Conservation (phyloP, 352 stramenopile genomes). For the Pythium chondricola region DNA sequence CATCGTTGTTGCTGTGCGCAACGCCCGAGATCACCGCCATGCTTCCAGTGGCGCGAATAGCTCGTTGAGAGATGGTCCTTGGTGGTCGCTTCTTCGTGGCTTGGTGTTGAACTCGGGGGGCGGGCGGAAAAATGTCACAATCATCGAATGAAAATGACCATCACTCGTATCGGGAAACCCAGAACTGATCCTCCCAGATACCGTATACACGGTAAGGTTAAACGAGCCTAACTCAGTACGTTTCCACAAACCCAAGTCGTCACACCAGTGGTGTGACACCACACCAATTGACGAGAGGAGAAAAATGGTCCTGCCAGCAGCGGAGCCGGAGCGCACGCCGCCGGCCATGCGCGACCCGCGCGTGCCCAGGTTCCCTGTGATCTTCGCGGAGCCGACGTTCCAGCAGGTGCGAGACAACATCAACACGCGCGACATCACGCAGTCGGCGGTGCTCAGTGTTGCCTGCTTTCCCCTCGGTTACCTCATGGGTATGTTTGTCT, state of each 20-base stretch:
- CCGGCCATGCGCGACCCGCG: slow-evolving; percentile 52
- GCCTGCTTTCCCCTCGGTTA: slow-evolving; percentile 66
- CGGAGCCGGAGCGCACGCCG: slow-evolving; percentile 28
- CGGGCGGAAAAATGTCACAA: slow-evolving; percentile 16
- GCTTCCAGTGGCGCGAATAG: no score
- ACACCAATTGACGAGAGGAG: not conserved
- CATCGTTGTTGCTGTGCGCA: slow-evolving; percentile 25
- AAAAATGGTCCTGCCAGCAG: slow-evolving; percentile 11
- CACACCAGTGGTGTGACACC: not conserved
- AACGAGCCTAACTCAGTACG: not conserved
- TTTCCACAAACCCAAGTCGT: not conserved
- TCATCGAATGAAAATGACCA: slow-evolving; percentile 21
- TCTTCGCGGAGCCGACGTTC: slow-evolving; percentile 52
- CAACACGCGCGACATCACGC: slow-evolving; percentile 32
- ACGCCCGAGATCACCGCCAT: no score
- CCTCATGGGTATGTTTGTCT: slow-evolving; percentile 43
- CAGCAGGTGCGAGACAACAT: slow-evolving; percentile 58
- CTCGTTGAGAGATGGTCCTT: not conserved
- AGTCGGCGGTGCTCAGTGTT: slow-evolving; percentile 35
- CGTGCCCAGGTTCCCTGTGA: slow-evolving; percentile 58
- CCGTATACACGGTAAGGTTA: slow-evolving; percentile 1
- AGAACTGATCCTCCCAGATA: no score
- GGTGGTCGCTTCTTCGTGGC: not conserved
- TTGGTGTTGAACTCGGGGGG: no score
- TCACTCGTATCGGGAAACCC: no score